A percentile compares a stretch with the other conserved stretches of the same genome.
Conservation (phyloP, 768 basidiomycete genomes). For the Mycena indigotica region DNA sequence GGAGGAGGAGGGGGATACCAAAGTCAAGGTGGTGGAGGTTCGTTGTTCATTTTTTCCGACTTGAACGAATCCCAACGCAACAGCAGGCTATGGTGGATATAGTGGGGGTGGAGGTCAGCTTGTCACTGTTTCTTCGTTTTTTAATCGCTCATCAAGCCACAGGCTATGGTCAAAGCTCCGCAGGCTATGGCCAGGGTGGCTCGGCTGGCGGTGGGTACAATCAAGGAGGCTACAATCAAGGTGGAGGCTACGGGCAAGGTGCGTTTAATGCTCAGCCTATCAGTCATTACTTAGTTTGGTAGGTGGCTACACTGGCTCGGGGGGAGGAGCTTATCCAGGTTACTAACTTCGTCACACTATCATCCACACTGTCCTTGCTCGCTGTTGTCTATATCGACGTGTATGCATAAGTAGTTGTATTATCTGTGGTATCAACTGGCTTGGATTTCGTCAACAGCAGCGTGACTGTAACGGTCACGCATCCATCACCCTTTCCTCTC, state of each 20-base stretch:
- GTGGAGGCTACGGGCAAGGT: constrained; percentile 29
- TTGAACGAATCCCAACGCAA: too few species aligned
- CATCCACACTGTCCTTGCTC: neutral
- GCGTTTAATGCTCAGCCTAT: constrained; percentile 27
- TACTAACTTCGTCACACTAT: neutral
- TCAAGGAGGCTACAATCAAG: constrained; percentile 18
- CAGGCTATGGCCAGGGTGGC: constrained; percentile 14
- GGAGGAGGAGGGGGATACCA: constrained; percentile 25
- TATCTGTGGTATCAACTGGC: neutral
- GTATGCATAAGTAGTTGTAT: neutral
- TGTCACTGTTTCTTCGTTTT: too few species aligned
- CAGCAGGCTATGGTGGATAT: too few species aligned
- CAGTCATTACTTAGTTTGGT: neutral
- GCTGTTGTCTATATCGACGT: neutral
- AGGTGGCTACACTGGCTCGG: neutral
- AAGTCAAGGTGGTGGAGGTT: constrained; percentile 23
- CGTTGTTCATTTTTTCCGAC: constrained; percentile 3
- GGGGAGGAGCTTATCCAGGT: neutral
- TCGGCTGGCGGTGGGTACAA: constrained; percentile 36
- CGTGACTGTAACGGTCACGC: neutral
- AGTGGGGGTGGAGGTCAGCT: too few species aligned
- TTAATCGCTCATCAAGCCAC: too few species aligned
- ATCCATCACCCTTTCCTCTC: neutral
- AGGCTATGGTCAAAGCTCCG: too few species aligned
- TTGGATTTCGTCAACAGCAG: neutral